Percentiles rank a stretch among this genome's conserved stretches.
Evolutionary conservation across 139 green algal genomes (phyloP).

Genomic region (Haematococcus sp.): DNA sequence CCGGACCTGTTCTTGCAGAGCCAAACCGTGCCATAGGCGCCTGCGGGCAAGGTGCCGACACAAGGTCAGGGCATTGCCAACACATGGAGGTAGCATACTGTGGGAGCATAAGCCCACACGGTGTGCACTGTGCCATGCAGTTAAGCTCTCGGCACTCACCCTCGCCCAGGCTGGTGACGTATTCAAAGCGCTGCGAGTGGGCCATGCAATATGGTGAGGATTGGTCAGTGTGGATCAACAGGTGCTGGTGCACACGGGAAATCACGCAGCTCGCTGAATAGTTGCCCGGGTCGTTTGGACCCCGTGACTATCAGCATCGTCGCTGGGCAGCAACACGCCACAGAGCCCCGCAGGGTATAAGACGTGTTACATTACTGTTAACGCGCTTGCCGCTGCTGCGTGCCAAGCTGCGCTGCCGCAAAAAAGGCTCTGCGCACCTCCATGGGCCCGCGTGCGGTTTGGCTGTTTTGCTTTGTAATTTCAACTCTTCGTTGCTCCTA

Average conservation of each 20-base stretch:
- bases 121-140: not conserved
- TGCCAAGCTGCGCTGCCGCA: too few species aligned
- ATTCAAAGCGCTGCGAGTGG: conserved; percentile 19
- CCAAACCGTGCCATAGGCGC: conserved; percentile 42
- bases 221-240: not conserved
- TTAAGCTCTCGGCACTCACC: not conserved
- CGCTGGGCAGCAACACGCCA: too few species aligned
- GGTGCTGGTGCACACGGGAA: too few species aligned
- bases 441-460: too few species aligned
- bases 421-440: too few species aligned
- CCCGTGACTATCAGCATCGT: too few species aligned
- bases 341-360: too few species aligned
- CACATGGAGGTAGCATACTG: not conserved
- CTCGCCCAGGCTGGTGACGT: conserved; percentile 16
- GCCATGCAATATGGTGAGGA: not conserved
- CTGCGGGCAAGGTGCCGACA: conserved; percentile 16
- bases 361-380: too few species aligned
- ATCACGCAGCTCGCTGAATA: too few species aligned
- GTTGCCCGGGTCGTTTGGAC: too few species aligned
- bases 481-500: too few species aligned
- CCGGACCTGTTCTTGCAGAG: conserved; percentile 22
- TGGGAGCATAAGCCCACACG: not conserved
- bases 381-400: too few species aligned
- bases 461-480: not conserved
- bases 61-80: not conserved